phyloP scores from a whole-genome alignment of 2,329 filamentous ascomycete species.

The Fusarium sp. region DNA sequence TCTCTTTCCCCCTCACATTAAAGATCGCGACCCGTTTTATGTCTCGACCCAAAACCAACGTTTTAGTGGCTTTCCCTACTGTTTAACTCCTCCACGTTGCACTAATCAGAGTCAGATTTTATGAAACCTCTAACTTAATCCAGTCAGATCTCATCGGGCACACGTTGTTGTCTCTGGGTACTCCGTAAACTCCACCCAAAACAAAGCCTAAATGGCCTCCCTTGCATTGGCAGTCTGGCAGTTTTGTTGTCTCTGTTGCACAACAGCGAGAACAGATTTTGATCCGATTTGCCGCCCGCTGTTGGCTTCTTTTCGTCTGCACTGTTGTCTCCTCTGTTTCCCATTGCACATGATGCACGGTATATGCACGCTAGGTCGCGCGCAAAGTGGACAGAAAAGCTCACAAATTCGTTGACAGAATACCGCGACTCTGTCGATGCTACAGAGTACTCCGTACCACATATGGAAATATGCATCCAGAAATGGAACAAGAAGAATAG shows the following conservation, averaged over 20 bases:
- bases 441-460: too few relatives aligned
- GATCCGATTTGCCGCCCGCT: neutral
- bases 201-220: conserved; percentile 10
- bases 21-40: conserved; percentile 27
- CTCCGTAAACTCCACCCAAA: conserved; percentile 12
- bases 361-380: conserved; percentile 4
- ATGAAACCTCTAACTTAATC: conserved; percentile 30
- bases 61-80: conserved; percentile 16
- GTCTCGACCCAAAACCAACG: conserved; percentile 32
- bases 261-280: conserved; percentile 26
- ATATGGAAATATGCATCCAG: conserved; percentile 14
- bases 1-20: conserved; percentile 28
- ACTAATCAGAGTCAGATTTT: conserved; percentile 31
- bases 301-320: neutral
- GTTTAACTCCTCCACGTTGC: conserved; percentile 41
- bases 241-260: conserved; percentile 11
- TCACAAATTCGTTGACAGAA: conserved; percentile 2
- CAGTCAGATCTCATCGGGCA: conserved; percentile 24
- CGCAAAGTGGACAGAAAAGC: neutral
- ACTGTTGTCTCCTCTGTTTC: conserved; percentile 21
- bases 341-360: conserved; percentile 15
- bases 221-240: conserved; percentile 20
- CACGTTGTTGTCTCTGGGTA: conserved; percentile 8
- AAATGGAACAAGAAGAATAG: conserved; percentile 12
- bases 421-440: conserved; percentile 3